These are phyloP conservation scores for Henckelia pumila DNA, from an alignment of 257 asterid genomes.

Conservation along the genomic window DNA sequence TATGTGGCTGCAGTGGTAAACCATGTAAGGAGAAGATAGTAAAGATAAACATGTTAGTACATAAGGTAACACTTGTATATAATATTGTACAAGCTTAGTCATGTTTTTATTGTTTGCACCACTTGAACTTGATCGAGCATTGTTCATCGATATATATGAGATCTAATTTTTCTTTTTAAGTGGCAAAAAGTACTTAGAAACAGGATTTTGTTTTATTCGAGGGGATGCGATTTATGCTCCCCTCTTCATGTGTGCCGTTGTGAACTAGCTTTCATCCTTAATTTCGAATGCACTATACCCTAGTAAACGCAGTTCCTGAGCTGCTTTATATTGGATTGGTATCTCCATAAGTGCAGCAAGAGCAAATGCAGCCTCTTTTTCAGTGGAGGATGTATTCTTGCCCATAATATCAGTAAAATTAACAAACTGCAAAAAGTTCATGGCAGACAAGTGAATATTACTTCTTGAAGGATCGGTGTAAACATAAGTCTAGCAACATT, in stretches of 20 bases:
- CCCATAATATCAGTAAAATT: slow-evolving; percentile 72
- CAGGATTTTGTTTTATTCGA: neutral
- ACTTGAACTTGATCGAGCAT: slow-evolving; percentile 9
- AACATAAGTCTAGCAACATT: neutral
- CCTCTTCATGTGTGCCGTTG: neutral
- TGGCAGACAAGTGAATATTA: slow-evolving; percentile 9
- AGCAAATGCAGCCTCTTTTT: slow-evolving; percentile 71
- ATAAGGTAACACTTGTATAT: neutral
- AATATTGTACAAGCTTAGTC: slow-evolving; percentile 3
- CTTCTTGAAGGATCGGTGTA: slow-evolving; percentile 18
- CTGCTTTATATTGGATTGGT: slow-evolving; percentile 74
- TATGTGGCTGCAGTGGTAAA: slow-evolving; percentile 41
- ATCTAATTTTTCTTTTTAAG: neutral
- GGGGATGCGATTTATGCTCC: neutral
- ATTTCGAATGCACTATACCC: slow-evolving; percentile 48
- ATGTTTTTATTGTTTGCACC: slow-evolving; percentile 6
- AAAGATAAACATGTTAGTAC: slow-evolving; percentile 7
- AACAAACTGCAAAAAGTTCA: slow-evolving; percentile 51
- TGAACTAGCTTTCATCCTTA: slow-evolving; percentile 1
- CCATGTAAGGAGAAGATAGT: slow-evolving; percentile 24
- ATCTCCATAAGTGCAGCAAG: slow-evolving; percentile 92
- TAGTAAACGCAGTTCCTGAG: slow-evolving; percentile 51
- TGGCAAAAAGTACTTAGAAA: neutral
- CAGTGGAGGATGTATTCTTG: slow-evolving; percentile 41
- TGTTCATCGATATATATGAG: neutral